Evolutionary conservation across 495 filamentous ascomycete genomes (phyloP), one percentile per base, ranked within the genome.

Genomic region (Aspergillus asperescens): DNA sequence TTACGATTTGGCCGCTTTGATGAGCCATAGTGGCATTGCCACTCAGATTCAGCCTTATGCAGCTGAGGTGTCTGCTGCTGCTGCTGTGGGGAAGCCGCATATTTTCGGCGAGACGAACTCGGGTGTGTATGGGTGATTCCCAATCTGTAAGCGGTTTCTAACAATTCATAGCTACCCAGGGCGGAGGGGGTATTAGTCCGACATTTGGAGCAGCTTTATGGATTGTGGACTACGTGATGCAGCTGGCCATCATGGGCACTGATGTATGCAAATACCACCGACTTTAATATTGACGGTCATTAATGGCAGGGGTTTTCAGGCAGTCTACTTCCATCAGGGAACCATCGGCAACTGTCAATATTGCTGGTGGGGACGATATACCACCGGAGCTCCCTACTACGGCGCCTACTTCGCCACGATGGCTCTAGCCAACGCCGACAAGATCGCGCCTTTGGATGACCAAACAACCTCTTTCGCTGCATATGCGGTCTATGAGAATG

Each of bases 41-140:
- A 67, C 61, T 1, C 77, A 81, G 46, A 62, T 82, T 10, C 60
- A 63, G 4, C 54, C 59, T 7, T 84, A 78, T 55, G 69, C 72
- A 13, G 64, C 72, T 1, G 78, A 84, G 45, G 62, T 81, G 1
- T 59, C 69, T 1, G 74, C 79, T 12, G 75, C 76, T 7, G 50
- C 60, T n/a, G 59, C 44, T 2, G 54, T 66, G 24, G 71, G 71
- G 1, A 81, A 80, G 46, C 68, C 74, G 7, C 81, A 81, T 57
- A 65, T 83, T 8, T 71, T 84, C 24, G 80, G 80, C 1, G 80
- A 84, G 63, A 84, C 78, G 0, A 82, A 83, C 54, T 80, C 76
- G 0, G 77, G 77, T 78, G 68, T 5, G 46, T 54, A 22, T 20
- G 20, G 0, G 15, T 15, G 5, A 16, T 16, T 27, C 29, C 10